Evolutionary conservation across 2,329 filamentous ascomycete genomes (phyloP).

Genomic region (Talaromyces albobiverticillius): DNA sequence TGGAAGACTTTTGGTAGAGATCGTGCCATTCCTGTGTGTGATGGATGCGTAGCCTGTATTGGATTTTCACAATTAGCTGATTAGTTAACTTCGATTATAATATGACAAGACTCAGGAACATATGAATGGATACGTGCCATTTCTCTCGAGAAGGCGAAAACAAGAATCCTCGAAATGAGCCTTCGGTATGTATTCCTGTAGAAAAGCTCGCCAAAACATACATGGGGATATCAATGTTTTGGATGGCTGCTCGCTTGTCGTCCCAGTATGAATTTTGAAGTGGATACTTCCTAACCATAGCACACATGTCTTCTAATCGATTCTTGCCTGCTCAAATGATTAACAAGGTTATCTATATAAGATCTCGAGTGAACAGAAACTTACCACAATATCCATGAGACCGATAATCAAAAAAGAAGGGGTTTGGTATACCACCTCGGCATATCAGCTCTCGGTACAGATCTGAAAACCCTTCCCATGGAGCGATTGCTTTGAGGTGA

Average conservation of each 20-base stretch:
- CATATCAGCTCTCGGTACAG: slow-evolving; percentile 18
- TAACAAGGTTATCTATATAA: neutral
- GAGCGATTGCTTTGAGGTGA: slow-evolving; percentile 22
- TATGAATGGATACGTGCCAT: slow-evolving; percentile 15
- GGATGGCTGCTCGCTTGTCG: slow-evolving; percentile 20
- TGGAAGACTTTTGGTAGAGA: slow-evolving; percentile 20
- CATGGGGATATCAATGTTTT: slow-evolving; percentile 21
- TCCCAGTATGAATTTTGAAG: slow-evolving; percentile 23
- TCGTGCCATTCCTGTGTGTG: slow-evolving; percentile 28
- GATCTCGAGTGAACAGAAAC: neutral
- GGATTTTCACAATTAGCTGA: too few relatives aligned
- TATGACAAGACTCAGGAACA: neutral
- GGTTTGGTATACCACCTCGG: slow-evolving; percentile 19
- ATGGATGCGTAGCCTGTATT: slow-evolving; percentile 18
- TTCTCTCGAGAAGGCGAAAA: slow-evolving; percentile 16
- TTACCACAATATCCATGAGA: neutral
- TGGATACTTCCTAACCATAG: slow-evolving; percentile 18
- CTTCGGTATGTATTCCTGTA: slow-evolving; percentile 20
- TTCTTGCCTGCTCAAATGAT: neutral
- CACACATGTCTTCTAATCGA: slow-evolving; percentile 13
- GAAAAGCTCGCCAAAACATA: slow-evolving; percentile 25
- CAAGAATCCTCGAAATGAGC: slow-evolving; percentile 22
- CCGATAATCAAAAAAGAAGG: slow-evolving; percentile 15
- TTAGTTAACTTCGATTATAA: too few relatives aligned
- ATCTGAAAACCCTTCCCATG: slow-evolving; percentile 21